A percentile compares a stretch with the other conserved stretches of the same genome.
Evolutionary conservation across 148 eudicot genomes (phyloP).

Genomic region (Rhododendron ovatum): DNA sequence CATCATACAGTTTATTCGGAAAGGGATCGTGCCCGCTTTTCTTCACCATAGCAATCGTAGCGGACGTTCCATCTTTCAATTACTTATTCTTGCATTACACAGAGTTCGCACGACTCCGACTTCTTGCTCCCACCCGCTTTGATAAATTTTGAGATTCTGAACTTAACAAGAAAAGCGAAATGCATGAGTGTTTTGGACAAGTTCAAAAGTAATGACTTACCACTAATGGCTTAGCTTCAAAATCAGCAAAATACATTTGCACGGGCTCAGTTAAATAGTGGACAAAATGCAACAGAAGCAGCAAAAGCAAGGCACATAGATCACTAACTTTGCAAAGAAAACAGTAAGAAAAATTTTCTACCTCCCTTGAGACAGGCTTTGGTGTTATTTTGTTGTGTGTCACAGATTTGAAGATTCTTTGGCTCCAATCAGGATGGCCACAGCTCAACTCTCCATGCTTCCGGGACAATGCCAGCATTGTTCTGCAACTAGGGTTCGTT

Average conservation of each 20-base stretch:
- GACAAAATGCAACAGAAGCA: neutral
- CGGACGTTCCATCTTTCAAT: neutral
- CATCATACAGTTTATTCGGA: neutral
- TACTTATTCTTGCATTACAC: neutral
- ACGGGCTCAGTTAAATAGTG: neutral
- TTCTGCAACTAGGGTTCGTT: conserved; percentile 54
- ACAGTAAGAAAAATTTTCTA: neutral
- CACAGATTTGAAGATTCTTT: conserved; percentile 37
- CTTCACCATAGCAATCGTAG: neutral
- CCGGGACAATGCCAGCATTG: conserved; percentile 55
- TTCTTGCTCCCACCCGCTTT: neutral
- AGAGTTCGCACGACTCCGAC: neutral
- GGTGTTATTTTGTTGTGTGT: conserved; percentile 3
- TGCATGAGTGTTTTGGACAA: neutral
- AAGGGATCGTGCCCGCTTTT: neutral
- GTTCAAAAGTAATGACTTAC: neutral
- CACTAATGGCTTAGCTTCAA: neutral
- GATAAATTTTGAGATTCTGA: neutral
- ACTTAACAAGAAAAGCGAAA: neutral
- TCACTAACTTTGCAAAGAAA: neutral
- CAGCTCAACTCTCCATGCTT: conserved; percentile 51
- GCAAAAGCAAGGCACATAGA: neutral
- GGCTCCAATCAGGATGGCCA: conserved; percentile 33
- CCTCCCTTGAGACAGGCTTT: neutral
- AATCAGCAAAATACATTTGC: neutral